These are phyloP conservation scores for Solanum sitiens DNA, from an alignment of 257 asterid genomes.

Conservation along the genomic window DNA sequence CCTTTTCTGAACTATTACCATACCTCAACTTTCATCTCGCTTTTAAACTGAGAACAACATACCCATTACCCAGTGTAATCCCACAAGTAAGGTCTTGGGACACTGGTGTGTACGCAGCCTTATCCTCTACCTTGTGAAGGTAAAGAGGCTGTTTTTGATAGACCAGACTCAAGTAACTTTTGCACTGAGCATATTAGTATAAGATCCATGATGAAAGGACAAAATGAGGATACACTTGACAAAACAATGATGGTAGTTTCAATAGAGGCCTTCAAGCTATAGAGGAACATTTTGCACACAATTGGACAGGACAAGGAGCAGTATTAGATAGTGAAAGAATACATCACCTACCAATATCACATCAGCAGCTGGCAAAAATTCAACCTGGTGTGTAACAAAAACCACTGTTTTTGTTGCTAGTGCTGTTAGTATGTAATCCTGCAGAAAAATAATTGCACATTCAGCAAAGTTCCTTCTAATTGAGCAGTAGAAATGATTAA, in stretches of 20 bases:
- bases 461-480: conserved; percentile 10
- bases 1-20: background rate
- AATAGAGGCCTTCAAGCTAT: background rate
- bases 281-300: background rate
- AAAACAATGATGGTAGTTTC: background rate
- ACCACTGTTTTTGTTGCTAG: conserved; percentile 72
- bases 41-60: background rate
- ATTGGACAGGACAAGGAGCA: background rate
- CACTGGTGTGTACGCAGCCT: background rate
- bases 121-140: background rate
- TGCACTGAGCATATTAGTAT: background rate
- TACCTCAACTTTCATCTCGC: background rate
- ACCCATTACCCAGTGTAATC: background rate
- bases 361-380: conserved; percentile 90
- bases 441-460: conserved; percentile 20
- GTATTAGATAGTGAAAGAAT: background rate
- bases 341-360: conserved; percentile 68
- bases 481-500: background rate
- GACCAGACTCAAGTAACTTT: background rate
- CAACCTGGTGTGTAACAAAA: conserved; percentile 97
- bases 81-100: background rate
- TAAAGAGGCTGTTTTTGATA: background rate
- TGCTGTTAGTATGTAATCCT: conserved; percentile 93
- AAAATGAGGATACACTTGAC: background rate
- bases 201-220: background rate